Evolutionary conservation across 768 basidiomycete species (phyloP), one percentile per base, ranked within the genome.

Genomic region (Trametes coccinea): DNA sequence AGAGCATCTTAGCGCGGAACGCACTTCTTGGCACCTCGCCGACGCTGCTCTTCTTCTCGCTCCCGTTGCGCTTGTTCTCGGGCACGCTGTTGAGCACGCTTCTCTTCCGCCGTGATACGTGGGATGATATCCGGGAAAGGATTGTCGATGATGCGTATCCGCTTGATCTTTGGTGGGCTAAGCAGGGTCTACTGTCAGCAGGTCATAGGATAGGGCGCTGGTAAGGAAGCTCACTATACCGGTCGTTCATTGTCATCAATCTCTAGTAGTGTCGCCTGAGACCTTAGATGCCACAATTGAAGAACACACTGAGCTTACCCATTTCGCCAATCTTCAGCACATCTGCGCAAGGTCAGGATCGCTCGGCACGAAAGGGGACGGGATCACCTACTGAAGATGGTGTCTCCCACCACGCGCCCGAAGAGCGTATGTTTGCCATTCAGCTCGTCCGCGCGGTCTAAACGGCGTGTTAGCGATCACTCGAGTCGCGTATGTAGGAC

Each of bases 61-160:
- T 93, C 90, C 53, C 82, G 80, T 67, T 88, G 88, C 1, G 84
- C 87, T 62, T 85, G 81, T 69, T 93, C 87, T 43, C 86, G 83
- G 2, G 95, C 96, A 56, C 82, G 82, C 63, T 88, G 88, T 71
- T 99, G 97, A 0, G 80, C 88, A 43, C 88, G 83, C 63, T 90
- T 89, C 76, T 98, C 97, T 2, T 87, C 93, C 1, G 95, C 94
- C 1, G 97, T 99, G 62, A 98, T 99, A 29, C 97, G 88, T 4
- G 96, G 96, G 40, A 95, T 83, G 65, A 98, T 97, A 70, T 98
- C 95, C 56, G 89, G 84, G 72, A 97, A 98, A 0, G 97, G 96
- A 70, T 98, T 96, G 55, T 97, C 94, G 33, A 93, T 71, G 54
- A 99, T 90, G 9, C 87, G 84, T 31, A 96, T 81, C 1, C 83